Evolutionary conservation across 2,329 filamentous ascomycete genomes (phyloP), one percentile per base, ranked within the genome.

Genomic region (Sclerotinia subarctica): DNA sequence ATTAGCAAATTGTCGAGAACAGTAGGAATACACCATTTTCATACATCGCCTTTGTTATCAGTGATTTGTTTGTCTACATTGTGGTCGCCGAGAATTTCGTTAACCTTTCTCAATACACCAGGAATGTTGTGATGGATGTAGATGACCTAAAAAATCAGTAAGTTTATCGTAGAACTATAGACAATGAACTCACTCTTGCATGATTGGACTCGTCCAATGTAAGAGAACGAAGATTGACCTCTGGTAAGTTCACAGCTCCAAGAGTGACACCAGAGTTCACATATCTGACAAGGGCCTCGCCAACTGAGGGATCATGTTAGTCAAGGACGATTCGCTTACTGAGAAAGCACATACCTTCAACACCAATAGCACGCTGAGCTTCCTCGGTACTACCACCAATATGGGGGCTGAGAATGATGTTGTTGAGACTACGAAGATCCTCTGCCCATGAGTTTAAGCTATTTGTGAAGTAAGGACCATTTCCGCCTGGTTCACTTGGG

Each of bases 1-100:
- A 60, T 78, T 64, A 78, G 73, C 49, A 57, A n/a, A 51, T 38
- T 24, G 35, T 8, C 24, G 42, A 42, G 19, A 42, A 42, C 44
- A 11, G 32, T 24, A 59, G 24, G 44, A 21, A 15, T 7, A 11
- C 10, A n/a, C 13, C n/a, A 11, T 21, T 74, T 44, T 24, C 85
- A 72, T 81, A 92, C 90, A 78, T 98, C 94, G 74, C 93, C 94
- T 82, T 90, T 90, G 81, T 91, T 96, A 79, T 98, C 95, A 63
- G 92, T 95, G 83, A 96, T 98, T 81, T 99, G 95, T 85, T 98
- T 98, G 82, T 97, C 94, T 74, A 99, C 94, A 79, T 99, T 99
- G 83, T 99, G 94, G 76, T 96, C 89, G 54, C 91, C 92, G 59
- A 99, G 85, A 71, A 98, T 93, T 76, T 95, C 92, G 83, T 99